These are phyloP conservation scores for Cyathus striatus DNA, from an alignment of 768 basidiomycete species.

Conservation along the genomic window DNA sequence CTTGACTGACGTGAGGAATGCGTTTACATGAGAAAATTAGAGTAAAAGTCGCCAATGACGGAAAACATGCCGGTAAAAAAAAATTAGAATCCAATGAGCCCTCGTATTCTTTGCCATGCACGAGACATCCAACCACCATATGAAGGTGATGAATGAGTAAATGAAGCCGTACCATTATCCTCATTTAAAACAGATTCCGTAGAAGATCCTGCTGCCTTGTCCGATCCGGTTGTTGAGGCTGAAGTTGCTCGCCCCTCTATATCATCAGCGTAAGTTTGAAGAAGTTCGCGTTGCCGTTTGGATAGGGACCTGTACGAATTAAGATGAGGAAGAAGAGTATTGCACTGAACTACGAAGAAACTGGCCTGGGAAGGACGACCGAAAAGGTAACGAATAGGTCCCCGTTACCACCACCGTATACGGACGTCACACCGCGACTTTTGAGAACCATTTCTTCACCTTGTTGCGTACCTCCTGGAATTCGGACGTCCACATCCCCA, in stretches of 20 bases:
- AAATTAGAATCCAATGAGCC: constrained; percentile 67
- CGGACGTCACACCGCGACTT: constrained; percentile 72
- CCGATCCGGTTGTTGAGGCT: constrained; percentile 4
- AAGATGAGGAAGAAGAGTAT: neutral
- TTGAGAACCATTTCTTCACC: constrained; percentile 96
- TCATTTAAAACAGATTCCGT: constrained; percentile 19
- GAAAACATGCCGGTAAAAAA: constrained; percentile 48
- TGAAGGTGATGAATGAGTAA: constrained; percentile 51
- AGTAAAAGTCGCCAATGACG: constrained; percentile 21
- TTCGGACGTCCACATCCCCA: constrained; percentile 90
- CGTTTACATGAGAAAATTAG: constrained; percentile 17
- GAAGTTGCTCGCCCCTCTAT: constrained; percentile 60
- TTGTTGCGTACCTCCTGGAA: constrained; percentile 91
- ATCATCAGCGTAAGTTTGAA: constrained; percentile 90
- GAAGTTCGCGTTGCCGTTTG: constrained; percentile 75
- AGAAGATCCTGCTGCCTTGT: constrained; percentile 6
- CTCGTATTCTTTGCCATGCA: constrained; percentile 61
- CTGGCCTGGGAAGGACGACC: constrained; percentile 86
- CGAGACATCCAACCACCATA: constrained; percentile 68
- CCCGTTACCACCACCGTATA: constrained; percentile 59
- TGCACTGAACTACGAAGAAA: neutral
- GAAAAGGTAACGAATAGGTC: constrained; percentile 89
- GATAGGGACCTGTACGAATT: constrained; percentile 63
- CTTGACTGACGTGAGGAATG: constrained; percentile 18
- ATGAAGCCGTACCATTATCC: constrained; percentile 77